These are phyloP conservation scores for Clitoria ternatea DNA, from an alignment of 306 rosid species.

Conservation along the genomic window DNA sequence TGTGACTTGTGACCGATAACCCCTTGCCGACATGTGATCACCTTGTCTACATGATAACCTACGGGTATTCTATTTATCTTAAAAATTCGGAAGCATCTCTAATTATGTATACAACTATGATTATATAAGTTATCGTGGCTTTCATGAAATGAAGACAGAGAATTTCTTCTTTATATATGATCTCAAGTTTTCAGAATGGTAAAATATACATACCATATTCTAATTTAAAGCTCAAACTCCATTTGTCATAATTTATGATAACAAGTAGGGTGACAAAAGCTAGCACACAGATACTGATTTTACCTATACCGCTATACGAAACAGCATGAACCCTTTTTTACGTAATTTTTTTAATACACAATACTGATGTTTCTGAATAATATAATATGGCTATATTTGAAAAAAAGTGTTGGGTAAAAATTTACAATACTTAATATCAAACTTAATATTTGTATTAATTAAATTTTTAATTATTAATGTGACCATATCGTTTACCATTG, in stretches of 20 bases:
- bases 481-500: too few species aligned
- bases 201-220: neutral
- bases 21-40: slow-evolving; percentile 21
- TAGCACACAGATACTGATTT: neutral
- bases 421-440: too few species aligned
- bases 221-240: neutral
- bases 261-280: neutral
- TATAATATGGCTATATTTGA: too few species aligned
- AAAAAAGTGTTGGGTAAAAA: too few species aligned
- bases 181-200: neutral
- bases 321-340: too few species aligned
- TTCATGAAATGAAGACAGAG: neutral
- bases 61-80: neutral
- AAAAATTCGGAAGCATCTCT: neutral
- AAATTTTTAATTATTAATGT: too few species aligned
- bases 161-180: neutral
- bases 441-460: too few species aligned
- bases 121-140: neutral
- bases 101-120: neutral
- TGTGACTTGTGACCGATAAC: neutral
- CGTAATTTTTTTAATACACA: too few species aligned
- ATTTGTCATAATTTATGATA: neutral
- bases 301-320: too few species aligned
- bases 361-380: too few species aligned
- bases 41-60: neutral